Evolutionary conservation across 495 filamentous ascomycete genomes (phyloP), one percentile per base, ranked within the genome.

Genomic region (Barbatosphaeria neglecta): DNA sequence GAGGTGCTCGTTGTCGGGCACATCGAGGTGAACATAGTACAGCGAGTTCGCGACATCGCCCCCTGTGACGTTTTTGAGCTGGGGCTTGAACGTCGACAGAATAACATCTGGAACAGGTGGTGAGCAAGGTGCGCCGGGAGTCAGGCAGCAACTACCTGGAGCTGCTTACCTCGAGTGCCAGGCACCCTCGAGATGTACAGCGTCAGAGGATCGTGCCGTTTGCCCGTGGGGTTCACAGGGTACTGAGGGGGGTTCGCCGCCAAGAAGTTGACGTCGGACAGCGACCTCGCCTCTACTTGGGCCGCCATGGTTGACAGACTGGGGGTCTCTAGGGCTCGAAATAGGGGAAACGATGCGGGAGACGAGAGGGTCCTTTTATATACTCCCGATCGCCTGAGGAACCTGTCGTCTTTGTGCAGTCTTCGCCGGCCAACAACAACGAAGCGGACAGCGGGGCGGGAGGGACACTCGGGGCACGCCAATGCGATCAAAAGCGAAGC

Each of bases 161-260:
- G 61, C 72, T 24, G 39, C 39, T 27, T 70, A 90, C 89, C 89
- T 80, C 78, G 78, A 50, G 83, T 94, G 13, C 92, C 90, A 2
- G 90, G 90, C 0, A 97, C 90, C 46, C 88, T 73, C 10, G 89
- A 89, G 50, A 97, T 93, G 59, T 97, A 97, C 19, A 97, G 70
- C 3, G 80, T 77, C 35, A 97, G 62, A 7, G 84, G 81, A 31
- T 84, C 74, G 44, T 78, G 73, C 48, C 65, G 70, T 47, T 70
- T 63, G 50, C 81, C 77, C 10, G 76, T 80, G n/a, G 78, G 83
- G 67, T 80, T 84, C 52, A 76, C 75, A 40, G 87, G 85, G 60
- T 92, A 89, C 44, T 77, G 71, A 25, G 90, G 90, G 35, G 92
- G 90, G 58, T 92, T 87, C 37, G 86, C 78, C 40, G 92, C 90